Evolutionary conservation across 2,329 filamentous ascomycete species (phyloP), one percentile per base, ranked within the genome.

Genomic region (Hypomyces rosellus): DNA sequence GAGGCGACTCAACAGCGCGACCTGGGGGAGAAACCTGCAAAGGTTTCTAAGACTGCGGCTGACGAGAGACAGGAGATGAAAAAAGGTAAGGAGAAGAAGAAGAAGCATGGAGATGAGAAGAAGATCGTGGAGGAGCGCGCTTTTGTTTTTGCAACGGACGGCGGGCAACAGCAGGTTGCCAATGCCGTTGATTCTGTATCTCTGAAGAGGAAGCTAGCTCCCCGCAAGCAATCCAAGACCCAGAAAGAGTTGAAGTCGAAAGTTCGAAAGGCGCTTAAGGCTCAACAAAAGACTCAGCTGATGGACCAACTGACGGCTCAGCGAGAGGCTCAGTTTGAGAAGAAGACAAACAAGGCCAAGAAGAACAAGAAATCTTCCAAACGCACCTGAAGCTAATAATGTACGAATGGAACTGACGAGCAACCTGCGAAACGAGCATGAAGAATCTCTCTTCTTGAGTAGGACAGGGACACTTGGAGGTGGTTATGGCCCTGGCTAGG

Each of bases 321-420:
- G 36, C 16, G 16, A 11, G 25, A 30, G 25, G 25, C 25, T 30
- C n/a, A 16, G 30, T 20, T 12, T 11, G 22, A 83, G 65, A 75
- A 82, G 49, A 76, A 84, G 63, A 80, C 84, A 69, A 75, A 83
- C 58, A 80, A 82, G 63, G 81, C 25, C 25, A 30, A 45, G 11
- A 49, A 37, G 40, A 36, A 34, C 45, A 52, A 52, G 25, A 45
- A 40, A 33, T 42, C 25, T 30, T 30, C 25, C 25, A 30, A 30
- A 30, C 25, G 25, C 25, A 30, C 25, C 25, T 30, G 25, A 30
- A 30, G 25, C 25, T 30, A 30, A 30, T 30, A 30, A 30, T 30
- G 25, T 30, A 30, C 25, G 25, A 30, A 30, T 30, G 25, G 25
- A 30, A 11, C 25, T 30, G 25, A 30, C 25, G 25, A 30, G 25